These are phyloP conservation scores for Xylariaceae sp. DNA, from an alignment of 2,329 filamentous ascomycete species.

Conservation along the genomic window DNA sequence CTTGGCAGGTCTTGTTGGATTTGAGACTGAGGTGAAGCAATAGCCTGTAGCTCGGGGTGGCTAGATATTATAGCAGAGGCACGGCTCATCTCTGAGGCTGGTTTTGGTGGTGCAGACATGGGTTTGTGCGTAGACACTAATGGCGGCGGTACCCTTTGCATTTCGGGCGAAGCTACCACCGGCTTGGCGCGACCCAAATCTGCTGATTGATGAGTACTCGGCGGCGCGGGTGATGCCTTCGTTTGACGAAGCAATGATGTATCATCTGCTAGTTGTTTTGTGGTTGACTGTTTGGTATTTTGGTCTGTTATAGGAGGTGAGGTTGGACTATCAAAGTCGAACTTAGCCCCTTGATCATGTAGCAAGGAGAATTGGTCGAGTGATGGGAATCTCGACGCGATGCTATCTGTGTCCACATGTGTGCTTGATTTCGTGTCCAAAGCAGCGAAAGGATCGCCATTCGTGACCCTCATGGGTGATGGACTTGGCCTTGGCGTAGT, in stretches of 20 bases:
- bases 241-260: slow-evolving; percentile 59
- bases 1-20: slow-evolving; percentile 24
- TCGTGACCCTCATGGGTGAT: slow-evolving; percentile 65
- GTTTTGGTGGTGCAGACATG: slow-evolving; percentile 37
- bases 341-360: slow-evolving; percentile 78
- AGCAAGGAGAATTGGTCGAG: slow-evolving; percentile 89
- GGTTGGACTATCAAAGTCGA: slow-evolving; percentile 69
- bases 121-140: slow-evolving; percentile 27
- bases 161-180: slow-evolving; percentile 14
- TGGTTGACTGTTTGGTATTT: slow-evolving; percentile 41
- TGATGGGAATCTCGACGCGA: slow-evolving; percentile 81
- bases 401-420: slow-evolving; percentile 63
- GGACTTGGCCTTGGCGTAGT: slow-evolving; percentile 51
- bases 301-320: slow-evolving; percentile 30
- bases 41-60: slow-evolving; percentile 58
- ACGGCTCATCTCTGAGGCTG: slow-evolving; percentile 45
- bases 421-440: slow-evolving; percentile 64
- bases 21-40: slow-evolving; percentile 41
- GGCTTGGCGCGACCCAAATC: slow-evolving; percentile 29
- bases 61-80: slow-evolving; percentile 61
- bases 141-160: slow-evolving; percentile 29
- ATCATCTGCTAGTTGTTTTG: slow-evolving; percentile 75
- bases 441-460: slow-evolving; percentile 83
- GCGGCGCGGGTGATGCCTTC: slow-evolving; percentile 20
- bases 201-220: slow-evolving; percentile 27